Base-by-base conservation (phyloP, 225 moss, liverwort and hornwort species). In the Pseudoscleropodium purum region DNA sequence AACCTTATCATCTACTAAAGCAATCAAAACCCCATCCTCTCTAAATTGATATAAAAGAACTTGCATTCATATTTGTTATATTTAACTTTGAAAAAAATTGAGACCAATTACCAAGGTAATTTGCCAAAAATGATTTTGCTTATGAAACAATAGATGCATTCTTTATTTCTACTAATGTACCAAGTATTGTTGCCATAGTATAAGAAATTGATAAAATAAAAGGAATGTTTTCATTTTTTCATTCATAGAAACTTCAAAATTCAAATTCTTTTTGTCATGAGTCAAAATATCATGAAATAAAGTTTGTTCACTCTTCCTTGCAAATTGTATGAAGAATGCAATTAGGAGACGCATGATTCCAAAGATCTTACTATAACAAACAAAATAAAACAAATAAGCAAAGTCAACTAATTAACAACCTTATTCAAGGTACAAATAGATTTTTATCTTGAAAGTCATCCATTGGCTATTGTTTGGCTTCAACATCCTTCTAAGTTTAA, bases 171-270 rank as follows among this genome's bases (percentile, higher is more conserved):
- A 69, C 2, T 63, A 15, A 30, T 30, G 30, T 31, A 3, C 15
- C 0, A 63, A 30, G 31, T 63, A 15, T 2, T 0, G 0, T 30
- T 63, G 6, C 14, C 7, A 63, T 0, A 30, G 1, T 30, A 30
- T 30, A 30, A 30, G 15, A 7, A 30, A 63, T 7, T 15, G 1
- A 30, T 30, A 30, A 30, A 63, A 2, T 4, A 30, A 63, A 15
- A 67, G 5, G 14, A 29, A 63, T 63, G 14, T 62, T 62, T 29
- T 29, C 6, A 29, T 30, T 63, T 63, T 26, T 31, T 15, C 7
- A 15, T 63, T 63, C 15, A 15, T 31, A 15, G 15, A 63, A 63
- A 15, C 15, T 63, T 63, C 31, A 15, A 63, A 30, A 7, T 30
- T 30, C 15, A 63, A 62, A 29, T 7, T 62, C 14, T 62, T 63